Base-by-base conservation (phyloP, 2,329 filamentous ascomycete species). In the Amylocarpus encephaloides region DNA sequence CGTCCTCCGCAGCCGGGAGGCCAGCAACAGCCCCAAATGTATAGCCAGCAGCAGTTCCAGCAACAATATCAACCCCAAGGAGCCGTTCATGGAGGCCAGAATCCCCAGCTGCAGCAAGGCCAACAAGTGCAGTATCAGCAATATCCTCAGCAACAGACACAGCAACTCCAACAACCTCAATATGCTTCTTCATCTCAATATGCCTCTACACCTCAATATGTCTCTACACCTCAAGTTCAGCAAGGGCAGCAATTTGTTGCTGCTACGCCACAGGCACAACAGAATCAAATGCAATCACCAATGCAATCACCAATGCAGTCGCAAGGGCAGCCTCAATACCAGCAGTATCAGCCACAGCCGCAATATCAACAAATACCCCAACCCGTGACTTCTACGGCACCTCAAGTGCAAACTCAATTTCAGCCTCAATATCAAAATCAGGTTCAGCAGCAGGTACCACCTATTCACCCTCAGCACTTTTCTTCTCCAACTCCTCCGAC, bases 341-440 rank as follows among this genome's bases (percentile, higher is more conserved):
- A 46, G 33, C 45, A 48, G 33, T 19, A 48, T 34, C 35, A 39
- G 15, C 36, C 36, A 22, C 30, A 16, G 13, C 45, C 45, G 22
- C 19, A 29, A 18, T n/a, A 6, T 46, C 43, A 38, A 6, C 42
- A 34, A 12, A 22, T 10, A 22, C n/a, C 44, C 29, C 44, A 46
- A 34, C 15, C 36, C 15, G 11, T 34, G 29, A 40, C 36, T 16
- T 29, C 34, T 19, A 26, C 35, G 32, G 2, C 29, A 33, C 35
- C 36, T 18, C 45, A 48, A 33, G 38, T 15, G 4, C 45, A 48
- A 48, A 11, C 36, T 13, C 45, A 48, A 41, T n/a, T 29, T 30
- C 44, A 38, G 35, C 35, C 35, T 41, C 45, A 48, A 34, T 46
- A 46, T 38, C 43, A 46, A 36, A 35, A 35, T 15, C 43, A 46